Evolutionary conservation across 2,329 filamentous ascomycete genomes (phyloP).

Genomic region (Venturia effusa): DNA sequence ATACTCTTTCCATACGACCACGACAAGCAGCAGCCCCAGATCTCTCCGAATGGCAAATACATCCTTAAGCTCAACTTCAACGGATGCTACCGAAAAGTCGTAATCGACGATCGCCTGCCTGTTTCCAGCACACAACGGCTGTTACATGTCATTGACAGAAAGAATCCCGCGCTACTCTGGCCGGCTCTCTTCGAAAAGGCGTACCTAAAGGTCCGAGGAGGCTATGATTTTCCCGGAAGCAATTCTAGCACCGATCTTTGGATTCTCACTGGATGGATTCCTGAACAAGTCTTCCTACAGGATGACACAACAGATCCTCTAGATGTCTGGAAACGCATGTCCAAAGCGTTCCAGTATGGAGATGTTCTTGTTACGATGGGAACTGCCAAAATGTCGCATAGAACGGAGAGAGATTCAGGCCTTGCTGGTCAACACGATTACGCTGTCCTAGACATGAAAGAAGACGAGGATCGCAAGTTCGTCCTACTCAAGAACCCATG

Average conservation of each 20-base stretch:
- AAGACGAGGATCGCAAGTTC: conserved; percentile 50
- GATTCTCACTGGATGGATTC: conserved; percentile 91
- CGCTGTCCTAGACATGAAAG: conserved; percentile 70
- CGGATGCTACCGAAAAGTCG: conserved; percentile 75
- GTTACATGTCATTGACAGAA: conserved; percentile 78
- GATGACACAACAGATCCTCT: conserved; percentile 56
- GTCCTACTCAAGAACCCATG: conserved; percentile 93
- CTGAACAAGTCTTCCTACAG: conserved; percentile 87
- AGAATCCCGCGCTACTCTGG: conserved; percentile 75
- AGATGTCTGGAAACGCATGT: conserved; percentile 67
- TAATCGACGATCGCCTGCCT: conserved; percentile 82
- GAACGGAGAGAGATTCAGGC: conserved; percentile 70
- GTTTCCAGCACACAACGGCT: conserved; percentile 62
- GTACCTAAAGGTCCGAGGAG: conserved; percentile 87
- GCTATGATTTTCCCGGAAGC: conserved; percentile 95
- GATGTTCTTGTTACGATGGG: conserved; percentile 85
- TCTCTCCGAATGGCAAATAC: conserved; percentile 79
- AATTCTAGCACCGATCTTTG: conserved; percentile 94
- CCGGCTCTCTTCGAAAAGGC: conserved; percentile 91
- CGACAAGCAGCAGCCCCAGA: conserved; percentile 42
- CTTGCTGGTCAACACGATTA: conserved; percentile 90
- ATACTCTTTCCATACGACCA: conserved; percentile 68
- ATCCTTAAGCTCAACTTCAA: conserved; percentile 92
- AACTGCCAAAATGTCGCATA: conserved; percentile 67
- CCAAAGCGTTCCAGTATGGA: conserved; percentile 61